A percentile compares a stretch with the other conserved stretches of the same genome.
phyloP scores from a whole-genome alignment of 2,329 filamentous ascomycete species.

The Neurospora sp. region DNA sequence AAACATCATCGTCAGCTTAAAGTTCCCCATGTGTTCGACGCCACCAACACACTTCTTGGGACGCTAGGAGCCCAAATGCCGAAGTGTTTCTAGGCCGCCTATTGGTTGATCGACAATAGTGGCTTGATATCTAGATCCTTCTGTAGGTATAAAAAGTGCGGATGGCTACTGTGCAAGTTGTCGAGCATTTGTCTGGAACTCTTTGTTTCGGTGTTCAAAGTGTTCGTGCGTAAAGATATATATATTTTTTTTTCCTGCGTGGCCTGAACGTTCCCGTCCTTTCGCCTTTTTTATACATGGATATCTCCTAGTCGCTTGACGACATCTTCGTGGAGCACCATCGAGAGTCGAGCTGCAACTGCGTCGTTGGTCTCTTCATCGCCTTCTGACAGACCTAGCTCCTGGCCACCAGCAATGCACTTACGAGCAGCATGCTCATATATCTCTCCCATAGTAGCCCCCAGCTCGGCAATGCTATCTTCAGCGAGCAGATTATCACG shows the following conservation, averaged over 20 bases:
- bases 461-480: slow-evolving; percentile 16
- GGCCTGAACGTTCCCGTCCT: neutral
- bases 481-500: slow-evolving; percentile 14
- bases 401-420: slow-evolving; percentile 21
- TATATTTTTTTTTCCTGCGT: neutral
- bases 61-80: neutral
- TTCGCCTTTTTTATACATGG: slow-evolving; percentile 19
- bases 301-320: slow-evolving; percentile 32
- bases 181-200: neutral
- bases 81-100: neutral
- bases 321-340: slow-evolving; percentile 33
- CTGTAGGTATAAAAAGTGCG: neutral
- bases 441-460: slow-evolving; percentile 17
- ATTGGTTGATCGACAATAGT: neutral
- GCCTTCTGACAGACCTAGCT: slow-evolving; percentile 25
- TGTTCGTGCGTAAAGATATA: neutral
- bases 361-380: slow-evolving; percentile 33
- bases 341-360: slow-evolving; percentile 30
- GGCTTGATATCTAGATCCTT: neutral
- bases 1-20: neutral
- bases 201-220: neutral
- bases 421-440: slow-evolving; percentile 18
- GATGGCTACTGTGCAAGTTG: neutral
- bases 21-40: neutral
- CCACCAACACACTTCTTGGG: neutral